Conservation (phyloP, 2,329 filamentous ascomycete genomes). For the Aspergillus ruber region DNA sequence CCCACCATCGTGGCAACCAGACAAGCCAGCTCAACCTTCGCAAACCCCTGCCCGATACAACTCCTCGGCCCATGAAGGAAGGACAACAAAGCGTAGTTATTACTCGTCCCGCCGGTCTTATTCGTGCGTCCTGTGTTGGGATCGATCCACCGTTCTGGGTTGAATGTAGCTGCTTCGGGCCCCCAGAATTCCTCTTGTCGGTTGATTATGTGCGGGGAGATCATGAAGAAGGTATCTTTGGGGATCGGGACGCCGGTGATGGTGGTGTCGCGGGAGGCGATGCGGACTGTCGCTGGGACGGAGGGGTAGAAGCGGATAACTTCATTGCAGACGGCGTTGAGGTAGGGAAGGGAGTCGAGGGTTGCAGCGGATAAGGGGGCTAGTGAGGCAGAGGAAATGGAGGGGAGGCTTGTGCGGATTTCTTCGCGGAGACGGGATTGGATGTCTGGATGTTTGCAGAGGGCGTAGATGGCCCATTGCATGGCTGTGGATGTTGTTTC, state of each 20-base stretch:
- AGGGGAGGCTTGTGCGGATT: constrained; percentile 56
- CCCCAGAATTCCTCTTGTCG: constrained; percentile 67
- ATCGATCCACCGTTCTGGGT: constrained; percentile 69
- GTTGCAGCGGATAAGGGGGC: constrained; percentile 54
- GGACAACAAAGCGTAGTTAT: constrained; percentile 71
- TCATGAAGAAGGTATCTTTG: constrained; percentile 61
- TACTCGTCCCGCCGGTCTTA: constrained; percentile 61
- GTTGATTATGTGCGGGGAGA: constrained; percentile 65
- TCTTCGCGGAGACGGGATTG: constrained; percentile 64
- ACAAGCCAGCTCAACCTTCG: constrained; percentile 77
- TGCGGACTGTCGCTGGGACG: constrained; percentile 64
- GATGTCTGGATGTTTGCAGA: constrained; percentile 59
- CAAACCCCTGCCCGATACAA: constrained; percentile 78
- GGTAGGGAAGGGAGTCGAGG: constrained; percentile 68
- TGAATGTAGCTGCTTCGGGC: constrained; percentile 64
- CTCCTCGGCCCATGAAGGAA: constrained; percentile 81
- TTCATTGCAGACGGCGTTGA: constrained; percentile 73
- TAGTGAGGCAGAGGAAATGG: constrained; percentile 51
- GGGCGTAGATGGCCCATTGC: constrained; percentile 67
- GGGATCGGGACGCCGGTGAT: constrained; percentile 61
- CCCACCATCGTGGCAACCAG: constrained; percentile 72
- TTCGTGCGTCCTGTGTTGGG: constrained; percentile 39
- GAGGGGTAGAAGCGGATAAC: constrained; percentile 67
- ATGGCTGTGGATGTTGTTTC: constrained; percentile 71
- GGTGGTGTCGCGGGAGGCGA: constrained; percentile 59